Base-by-base conservation (phyloP, 805 yeast species). In the Candida quercuum region DNA sequence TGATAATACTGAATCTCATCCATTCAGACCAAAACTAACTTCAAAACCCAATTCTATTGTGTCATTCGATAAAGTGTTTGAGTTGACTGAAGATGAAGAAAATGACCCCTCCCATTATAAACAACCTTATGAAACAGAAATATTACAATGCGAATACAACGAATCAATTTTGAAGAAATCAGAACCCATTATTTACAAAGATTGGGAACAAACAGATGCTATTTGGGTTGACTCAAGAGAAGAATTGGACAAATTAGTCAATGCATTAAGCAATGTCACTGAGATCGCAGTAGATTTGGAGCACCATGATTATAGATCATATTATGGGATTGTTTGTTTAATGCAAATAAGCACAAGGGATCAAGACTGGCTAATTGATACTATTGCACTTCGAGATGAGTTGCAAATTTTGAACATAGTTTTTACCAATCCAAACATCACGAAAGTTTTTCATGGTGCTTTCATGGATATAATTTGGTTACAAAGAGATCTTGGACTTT, bases 391-490 rank as follows among this genome's bases (percentile, higher is more conserved):
- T 25, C 67, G 96, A 40, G 86, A 83, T 28, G 85, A 86, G 42
- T 64, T 93, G 34, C 64, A 71, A 33, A 60, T 60, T 1, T 63
- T 93, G 39, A 93, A 93, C 61, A 67, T 64, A 31, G 75, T 91
- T 2, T 87, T 91, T 46, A 73, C 97, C 3, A 67, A 93, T 59
- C 97, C 98, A 0, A 48, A 62, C 5, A 79, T 91, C 23, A 66
- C 86, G 21, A 93, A 93, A 56, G 94, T 93, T 1, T 78, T 93
- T 47, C 99, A 93, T 59, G 99, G 99, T 43, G 96, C 99, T 0
- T 81, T 77, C 49, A 88, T 87, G 95, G 99, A 93, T 67, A 84
- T 93, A 4, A 80, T 87, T 32, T 93, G 99, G 99, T 67, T 93
- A 25, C 99, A 93, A 64, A 71, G 98, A 46, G 99, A 93, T 55